A percentile compares a stretch with the other conserved stretches of the same genome.
Conservation (phyloP, 805 yeast genomes). For the Metschnikowia amazonensis region DNA sequence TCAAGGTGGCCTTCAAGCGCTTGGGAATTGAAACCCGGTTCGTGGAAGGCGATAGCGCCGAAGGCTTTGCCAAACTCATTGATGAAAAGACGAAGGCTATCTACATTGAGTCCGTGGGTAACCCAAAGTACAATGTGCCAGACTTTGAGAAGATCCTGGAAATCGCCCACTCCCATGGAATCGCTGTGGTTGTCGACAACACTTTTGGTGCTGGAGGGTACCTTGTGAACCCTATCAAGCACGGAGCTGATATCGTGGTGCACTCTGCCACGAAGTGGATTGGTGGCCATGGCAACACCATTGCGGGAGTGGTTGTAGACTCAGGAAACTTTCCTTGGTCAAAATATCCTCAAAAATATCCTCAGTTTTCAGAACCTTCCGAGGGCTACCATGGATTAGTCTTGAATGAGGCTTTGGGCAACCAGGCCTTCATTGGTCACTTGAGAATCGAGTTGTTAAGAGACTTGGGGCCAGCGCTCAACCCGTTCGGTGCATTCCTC, state of each 20-base stretch:
- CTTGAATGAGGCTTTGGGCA: slow-evolving; percentile 77
- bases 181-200: slow-evolving; percentile 91
- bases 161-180: slow-evolving; percentile 80
- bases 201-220: slow-evolving; percentile 97
- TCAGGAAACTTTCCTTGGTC: slow-evolving; percentile 92
- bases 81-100: slow-evolving; percentile 88
- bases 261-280: slow-evolving; percentile 98
- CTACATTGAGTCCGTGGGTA: slow-evolving; percentile 86
- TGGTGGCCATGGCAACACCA: slow-evolving; percentile 94
- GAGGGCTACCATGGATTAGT: slow-evolving; percentile 92
- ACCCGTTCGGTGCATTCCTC: slow-evolving; percentile 86
- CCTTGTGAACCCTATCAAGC: slow-evolving; percentile 76
- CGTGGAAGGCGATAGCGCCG: slow-evolving; percentile 77
- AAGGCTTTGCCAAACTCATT: slow-evolving; percentile 65
- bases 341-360: slow-evolving; percentile 80
- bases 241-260: slow-evolving; percentile 87
- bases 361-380: slow-evolving; percentile 86
- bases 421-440: slow-evolving; percentile 72
- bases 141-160: slow-evolving; percentile 75
- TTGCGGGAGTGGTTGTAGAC: slow-evolving; percentile 88
- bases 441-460: slow-evolving; percentile 81
- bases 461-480: slow-evolving; percentile 86
- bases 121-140: slow-evolving; percentile 89
- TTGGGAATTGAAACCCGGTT: slow-evolving; percentile 83
- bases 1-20: slow-evolving; percentile 87